Base-by-base conservation (phyloP, 495 filamentous ascomycete genomes). In the Penicillium desertorum region DNA sequence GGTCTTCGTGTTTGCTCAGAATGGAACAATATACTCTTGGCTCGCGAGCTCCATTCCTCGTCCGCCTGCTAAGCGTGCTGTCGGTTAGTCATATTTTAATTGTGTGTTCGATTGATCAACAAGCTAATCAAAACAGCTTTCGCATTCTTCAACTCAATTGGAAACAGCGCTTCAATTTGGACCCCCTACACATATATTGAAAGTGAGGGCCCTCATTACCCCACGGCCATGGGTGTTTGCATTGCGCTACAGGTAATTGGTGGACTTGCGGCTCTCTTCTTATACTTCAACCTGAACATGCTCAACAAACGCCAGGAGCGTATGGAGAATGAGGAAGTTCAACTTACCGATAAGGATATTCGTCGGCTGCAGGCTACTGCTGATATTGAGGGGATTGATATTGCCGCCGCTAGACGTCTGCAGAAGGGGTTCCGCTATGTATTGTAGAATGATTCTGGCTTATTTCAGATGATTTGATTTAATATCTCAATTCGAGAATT, bases 81-180 rank as follows among this genome's bases (percentile, higher is more conserved):
- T 77, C 10, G 53, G 53, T 55, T 41, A 55, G 53, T 55, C 5
- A 27, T 39, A 9, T 7, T 16, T 14, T 8, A 22, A 22, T 19
- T 9, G 0, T 25, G 7, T 14, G 5, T 16, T 8, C 27, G n/a
- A 20, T 8, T 3, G 22, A 10, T 20, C 22, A 19, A 5, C 2
- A 23, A 9, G 27, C 53, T 55, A 37, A 55, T 32, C 2, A 12
- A 29, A 8, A 30, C 11, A 55, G 78, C 79, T 0, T 77, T 80
- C 51, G 80, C 79, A 14, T 81, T 82, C 54, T 81, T 83, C 67
- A 83, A 82, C 62, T 75, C 75, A 2, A 62, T 83, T 43, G 79
- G 76, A 42, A 83, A 82, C 62, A 76, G 74, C 6, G 79, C 79
- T 23, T 76, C 71, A 57, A 81, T 82, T 59, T 83, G 79, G 79